These are phyloP conservation scores for Oryza rufipogon DNA, from an alignment of 176 grass and related monocot genomes.

Conservation along the genomic window DNA sequence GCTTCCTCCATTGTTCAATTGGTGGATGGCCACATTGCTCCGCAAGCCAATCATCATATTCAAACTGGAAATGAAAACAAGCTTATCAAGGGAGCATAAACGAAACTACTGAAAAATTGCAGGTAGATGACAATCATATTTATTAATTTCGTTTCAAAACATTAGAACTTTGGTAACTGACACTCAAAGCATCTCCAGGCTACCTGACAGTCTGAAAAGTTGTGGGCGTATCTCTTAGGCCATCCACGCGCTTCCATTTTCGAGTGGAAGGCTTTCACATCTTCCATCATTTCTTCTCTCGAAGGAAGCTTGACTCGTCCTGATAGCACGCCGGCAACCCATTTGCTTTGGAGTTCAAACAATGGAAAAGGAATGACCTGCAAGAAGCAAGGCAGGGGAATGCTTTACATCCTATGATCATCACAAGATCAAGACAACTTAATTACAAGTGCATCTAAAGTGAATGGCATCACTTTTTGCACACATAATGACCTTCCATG, in stretches of 20 bases:
- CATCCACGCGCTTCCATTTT: slow-evolving; percentile 55
- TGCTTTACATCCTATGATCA: slow-evolving; percentile 15
- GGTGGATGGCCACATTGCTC: slow-evolving; percentile 58
- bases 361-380: slow-evolving; percentile 77
- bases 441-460: neutral
- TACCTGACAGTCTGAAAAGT: slow-evolving; percentile 66
- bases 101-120: neutral
- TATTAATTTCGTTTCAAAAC: neutral
- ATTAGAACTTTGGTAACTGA: neutral
- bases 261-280: slow-evolving; percentile 58
- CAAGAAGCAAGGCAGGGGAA: neutral
- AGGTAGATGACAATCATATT: neutral
- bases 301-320: slow-evolving; percentile 62
- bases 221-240: slow-evolving; percentile 94
- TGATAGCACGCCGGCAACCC: slow-evolving; percentile 76
- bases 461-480: slow-evolving; percentile 29
- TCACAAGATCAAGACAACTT: neutral
- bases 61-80: slow-evolving; percentile 57
- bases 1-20: slow-evolving; percentile 74
- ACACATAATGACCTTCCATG: slow-evolving; percentile 49
- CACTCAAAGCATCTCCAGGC: neutral
- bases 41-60: slow-evolving; percentile 80
- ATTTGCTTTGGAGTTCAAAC: slow-evolving; percentile 96
- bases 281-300: slow-evolving; percentile 69
- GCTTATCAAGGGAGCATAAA: neutral